Evolutionary conservation across 2,329 filamentous ascomycete genomes (phyloP), one percentile per base, ranked within the genome.

Genomic region (Penicillium sp.): DNA sequence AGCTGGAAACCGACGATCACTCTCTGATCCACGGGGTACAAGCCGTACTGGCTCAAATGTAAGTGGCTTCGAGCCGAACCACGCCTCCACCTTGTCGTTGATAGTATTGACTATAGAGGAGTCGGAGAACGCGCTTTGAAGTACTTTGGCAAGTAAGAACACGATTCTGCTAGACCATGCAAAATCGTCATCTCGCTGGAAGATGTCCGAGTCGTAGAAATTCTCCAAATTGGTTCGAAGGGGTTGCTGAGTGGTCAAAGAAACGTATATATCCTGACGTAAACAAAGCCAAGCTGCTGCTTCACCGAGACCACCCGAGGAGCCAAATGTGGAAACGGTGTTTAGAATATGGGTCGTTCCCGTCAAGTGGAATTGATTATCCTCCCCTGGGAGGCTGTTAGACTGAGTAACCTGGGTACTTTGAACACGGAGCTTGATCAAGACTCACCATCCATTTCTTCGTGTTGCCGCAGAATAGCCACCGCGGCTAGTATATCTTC

Each of bases 231-330:
- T 64, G n/a, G 74, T 70, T 48, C 67, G 66, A 3, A 75, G 62
- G 9, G 71, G 71, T 29, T 67, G 63, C 35, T 70, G 69, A n/a
- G 68, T 67, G 7, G 66, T 70, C 13, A 77, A 63, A 0, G 70
- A 71, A 9, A 74, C 63, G 53, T 75, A 75, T 16, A 77, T 73
- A 52, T 75, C 73, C 52, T 76, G 71, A n/a, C 74, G 67, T 1
- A 77, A 60, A 26, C 70, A 72, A 21, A 75, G 65, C 74, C 74
- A 76, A 21, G 71, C 72, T n/a, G 73, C 72, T 9, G 73, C 73
- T 54, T 76, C 74, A 0, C 71, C 70, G 3, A 76, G 60, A 6
- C 74, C 74, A n/a, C 74, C 73, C 0, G 71, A 74, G 1, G 70
- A 69, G 5, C 72, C 73, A 51, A 75, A 74, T 3, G 65, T 69